These are phyloP conservation scores for Mortierella antarctica DNA, from an alignment of 192 early-diverging fungal species.

Conservation along the genomic window DNA sequence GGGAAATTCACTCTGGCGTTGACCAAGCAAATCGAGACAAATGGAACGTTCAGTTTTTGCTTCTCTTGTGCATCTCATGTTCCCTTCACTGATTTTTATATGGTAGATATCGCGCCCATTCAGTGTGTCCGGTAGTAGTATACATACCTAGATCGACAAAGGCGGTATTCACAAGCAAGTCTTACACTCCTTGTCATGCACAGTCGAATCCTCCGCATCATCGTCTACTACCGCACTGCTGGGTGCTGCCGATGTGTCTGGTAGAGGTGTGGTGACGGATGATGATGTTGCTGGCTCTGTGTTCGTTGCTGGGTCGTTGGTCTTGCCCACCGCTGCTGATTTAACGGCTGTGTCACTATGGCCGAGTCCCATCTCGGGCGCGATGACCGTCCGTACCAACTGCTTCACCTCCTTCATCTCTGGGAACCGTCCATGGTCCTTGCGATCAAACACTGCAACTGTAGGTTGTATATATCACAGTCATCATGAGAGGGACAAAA, in stretches of 20 bases:
- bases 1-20: no score
- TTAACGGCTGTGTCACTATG: slow-evolving; percentile 73
- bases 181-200: slow-evolving; percentile 33
- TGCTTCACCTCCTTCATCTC: slow-evolving; percentile 84
- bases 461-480: background rate
- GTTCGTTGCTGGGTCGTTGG: background rate
- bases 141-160: no score
- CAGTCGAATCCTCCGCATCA: slow-evolving; percentile 31
- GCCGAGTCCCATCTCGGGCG: slow-evolving; percentile 73
- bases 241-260: background rate
- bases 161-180: slow-evolving; percentile 3
- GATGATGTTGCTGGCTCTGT: background rate
- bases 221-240: slow-evolving; percentile 1
- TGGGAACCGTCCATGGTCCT: slow-evolving; percentile 72
- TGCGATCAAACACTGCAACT: slow-evolving; percentile 74
- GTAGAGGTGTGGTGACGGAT: background rate
- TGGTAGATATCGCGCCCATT: no score
- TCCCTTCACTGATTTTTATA: no score
- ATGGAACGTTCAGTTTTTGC: no score
- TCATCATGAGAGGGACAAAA: slow-evolving; percentile 3
- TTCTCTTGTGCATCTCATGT: no score
- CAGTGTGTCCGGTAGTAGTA: no score
- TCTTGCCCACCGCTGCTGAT: slow-evolving; percentile 32
- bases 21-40: no score
- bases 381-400: slow-evolving; percentile 69